These are phyloP conservation scores for Elasticomyces elasticus DNA, from an alignment of 495 filamentous ascomycete species.

Conservation along the genomic window DNA sequence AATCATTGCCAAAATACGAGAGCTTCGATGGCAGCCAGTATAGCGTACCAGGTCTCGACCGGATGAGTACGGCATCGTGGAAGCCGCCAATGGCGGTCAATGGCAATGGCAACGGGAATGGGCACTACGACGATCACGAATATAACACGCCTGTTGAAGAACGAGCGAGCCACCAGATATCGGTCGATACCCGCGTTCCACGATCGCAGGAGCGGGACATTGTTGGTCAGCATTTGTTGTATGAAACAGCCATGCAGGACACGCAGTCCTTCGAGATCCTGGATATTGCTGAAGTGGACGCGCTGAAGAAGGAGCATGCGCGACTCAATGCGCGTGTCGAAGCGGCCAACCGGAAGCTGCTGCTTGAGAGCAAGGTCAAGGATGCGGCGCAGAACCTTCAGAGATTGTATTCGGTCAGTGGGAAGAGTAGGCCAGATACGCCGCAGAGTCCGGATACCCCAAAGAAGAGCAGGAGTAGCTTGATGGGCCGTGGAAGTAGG, in stretches of 20 bases:
- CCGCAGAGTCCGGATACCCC: conserved; percentile 19
- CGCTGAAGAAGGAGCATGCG: conserved; percentile 73
- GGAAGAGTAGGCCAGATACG: conserved; percentile 29
- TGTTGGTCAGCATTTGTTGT: conserved; percentile 71
- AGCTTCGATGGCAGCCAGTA: conserved; percentile 17
- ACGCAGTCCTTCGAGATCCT: conserved; percentile 74
- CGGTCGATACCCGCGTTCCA: conserved; percentile 5
- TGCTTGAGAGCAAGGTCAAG: conserved; percentile 85
- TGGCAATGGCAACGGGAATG: neutral
- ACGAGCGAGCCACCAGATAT: conserved; percentile 16
- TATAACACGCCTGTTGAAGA: conserved; percentile 6
- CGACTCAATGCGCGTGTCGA: conserved; percentile 65
- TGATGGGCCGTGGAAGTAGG: conserved; percentile 23
- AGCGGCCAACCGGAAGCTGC: conserved; percentile 65
- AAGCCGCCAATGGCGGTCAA: neutral
- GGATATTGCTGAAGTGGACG: conserved; percentile 81
- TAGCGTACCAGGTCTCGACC: neutral
- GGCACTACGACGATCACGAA: conserved; percentile 2
- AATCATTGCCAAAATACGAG: conserved; percentile 11
- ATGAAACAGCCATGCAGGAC: conserved; percentile 85
- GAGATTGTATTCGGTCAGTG: conserved; percentile 51
- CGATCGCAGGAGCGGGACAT: conserved; percentile 37
- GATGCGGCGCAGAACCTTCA: conserved; percentile 84
- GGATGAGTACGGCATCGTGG: neutral
- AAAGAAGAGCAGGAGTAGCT: conserved; percentile 30